Evolutionary conservation across 1,284 basidiomycete genomes (phyloP), one percentile per base, ranked within the genome.

Genomic region (Ceratobasidium sp.): DNA sequence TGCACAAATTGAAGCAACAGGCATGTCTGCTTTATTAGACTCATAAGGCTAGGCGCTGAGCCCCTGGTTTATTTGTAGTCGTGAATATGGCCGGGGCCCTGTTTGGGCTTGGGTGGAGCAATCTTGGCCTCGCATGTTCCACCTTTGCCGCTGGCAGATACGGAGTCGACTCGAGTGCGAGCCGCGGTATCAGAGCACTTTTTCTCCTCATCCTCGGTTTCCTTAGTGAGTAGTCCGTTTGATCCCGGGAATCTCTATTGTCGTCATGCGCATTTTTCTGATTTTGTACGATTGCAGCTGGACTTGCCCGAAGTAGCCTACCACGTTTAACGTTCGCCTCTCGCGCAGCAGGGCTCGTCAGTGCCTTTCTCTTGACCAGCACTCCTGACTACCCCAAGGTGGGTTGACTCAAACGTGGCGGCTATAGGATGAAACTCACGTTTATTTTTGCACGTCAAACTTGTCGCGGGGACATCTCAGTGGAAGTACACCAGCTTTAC

Each of bases 301-400:
- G 85, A 3, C 82, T 82, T 75, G 74, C 80, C 21, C 86, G 85
- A 76, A 86, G 85, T 73, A 80, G 83, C 14, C 78, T 87, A 13
- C 85, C 85, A 32, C 82, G 85, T 23, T 77, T 87, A 23, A 83
- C 83, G n/a, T 76, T 84, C 8, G 82, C 85, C 1, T 83, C 81
- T 38, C 84, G 85, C 6, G 85, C 86, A 57, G 82, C 83, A 4
- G 84, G 84, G 72, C 85, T 87, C 72, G 78, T 85, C 16, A 83
- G 84, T 0, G 81, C 85, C 35, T 87, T 84, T 82, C 75, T 86
- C 35, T 78, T 87, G 26, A 85, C 85, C 4, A 79, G 76, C 23
- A 77, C 84, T 69, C 78, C 81, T 41, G 83, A 82, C 28, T 55
- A 75, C 11, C 74, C 75, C 9, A 78, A 80, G 26, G 83, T 85